Base-by-base conservation (phyloP, 2,329 filamentous ascomycete genomes). In the Curvularia verruculosa region DNA sequence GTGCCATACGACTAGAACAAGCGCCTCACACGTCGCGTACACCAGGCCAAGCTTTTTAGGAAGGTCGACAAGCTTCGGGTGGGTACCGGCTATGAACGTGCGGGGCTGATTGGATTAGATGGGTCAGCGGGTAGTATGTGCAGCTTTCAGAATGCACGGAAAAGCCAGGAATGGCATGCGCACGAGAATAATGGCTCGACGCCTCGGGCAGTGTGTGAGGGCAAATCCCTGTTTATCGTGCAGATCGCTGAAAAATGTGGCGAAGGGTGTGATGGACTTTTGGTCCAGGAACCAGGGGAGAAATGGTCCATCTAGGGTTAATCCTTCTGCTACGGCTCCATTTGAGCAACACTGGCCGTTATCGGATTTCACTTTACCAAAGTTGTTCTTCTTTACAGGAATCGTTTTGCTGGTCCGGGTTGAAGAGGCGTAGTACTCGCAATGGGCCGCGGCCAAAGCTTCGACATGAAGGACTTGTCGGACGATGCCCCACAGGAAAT, bases 1-100 rank as follows among this genome's bases (percentile, higher is more conserved):
- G 55, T 58, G 55, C 21, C 40, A 46, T 44, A 28, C 4, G 28
- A 28, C 31, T 37, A 28, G 40, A 46, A 37, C 10, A 29, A 39
- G 50, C 15, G 28, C 19, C 34, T 45, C 21, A 37, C 36, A 19
- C 5, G 23, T 41, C 39, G 37, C 19, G 46, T 46, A 28, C 43
- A 24, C 23, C 21, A 41, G 41, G 37, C 45, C 56, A 65, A 66
- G 61, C 64, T 63, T 65, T 64, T 66, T 48, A 52, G 61, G 59
- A 65, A 64, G 64, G 59, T 61, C 54, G 49, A 52, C 52, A 66
- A 66, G 61, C 63, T 64, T 63, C 40, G 28, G 18, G 43, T 49
- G 43, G 54, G 13, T 51, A 39, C 43, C 29, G 37, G 39, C 12
- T 13, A 8, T 52, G 24, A 57, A 54, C 63, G 61, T 66, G 61